Evolutionary conservation across 2,329 filamentous ascomycete species (phyloP), one percentile per base, ranked within the genome.

Genomic region (Colletotrichum neosansevieriae): DNA sequence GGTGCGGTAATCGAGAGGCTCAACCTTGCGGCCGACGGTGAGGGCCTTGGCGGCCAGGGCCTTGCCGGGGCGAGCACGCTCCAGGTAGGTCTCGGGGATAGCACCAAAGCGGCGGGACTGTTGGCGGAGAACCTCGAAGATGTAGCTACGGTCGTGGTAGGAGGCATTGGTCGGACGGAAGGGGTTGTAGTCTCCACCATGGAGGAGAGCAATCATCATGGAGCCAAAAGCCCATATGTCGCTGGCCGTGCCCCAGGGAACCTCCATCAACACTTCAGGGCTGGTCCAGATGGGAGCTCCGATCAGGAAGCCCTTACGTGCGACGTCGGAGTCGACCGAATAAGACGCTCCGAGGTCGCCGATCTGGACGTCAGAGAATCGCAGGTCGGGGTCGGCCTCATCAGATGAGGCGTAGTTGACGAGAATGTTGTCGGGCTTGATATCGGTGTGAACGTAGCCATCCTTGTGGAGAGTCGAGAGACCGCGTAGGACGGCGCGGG

Each of bases 151-250:
- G 42, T 69, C 66, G 12, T 69, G 66, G 42, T 69, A 69, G 17
- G 61, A 44, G 6, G 66, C 66, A 17, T 54, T 66, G 61, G 56
- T 50, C 10, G 66, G 66, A 13, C 66, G 66, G 66, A 69, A 69
- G 2, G 66, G 66, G 42, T 69, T 69, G 66, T 69, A 69, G 24
- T 69, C 66, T 49, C 66, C 66, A 17, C 66, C 66, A 13, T 69
- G 66, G 4, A 69, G 56, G 2, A 69, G 62, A 2, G 66, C 66
- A 15, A 69, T 69, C 66, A 69, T 69, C 77, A 94, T 92, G 70
- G 92, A 91, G 1, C 92, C 93, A 75, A 93, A 94, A 2, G 93
- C 92, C 93, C 93, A 96, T 60, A 94, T 94, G 73, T 96, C 93
- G 53, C 91, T 89, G 72, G 91, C 90, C 12, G 88, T 91, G 67